These are phyloP conservation scores for Craterostigma plantagineum DNA, from an alignment of 257 asterid genomes.

Conservation along the genomic window DNA sequence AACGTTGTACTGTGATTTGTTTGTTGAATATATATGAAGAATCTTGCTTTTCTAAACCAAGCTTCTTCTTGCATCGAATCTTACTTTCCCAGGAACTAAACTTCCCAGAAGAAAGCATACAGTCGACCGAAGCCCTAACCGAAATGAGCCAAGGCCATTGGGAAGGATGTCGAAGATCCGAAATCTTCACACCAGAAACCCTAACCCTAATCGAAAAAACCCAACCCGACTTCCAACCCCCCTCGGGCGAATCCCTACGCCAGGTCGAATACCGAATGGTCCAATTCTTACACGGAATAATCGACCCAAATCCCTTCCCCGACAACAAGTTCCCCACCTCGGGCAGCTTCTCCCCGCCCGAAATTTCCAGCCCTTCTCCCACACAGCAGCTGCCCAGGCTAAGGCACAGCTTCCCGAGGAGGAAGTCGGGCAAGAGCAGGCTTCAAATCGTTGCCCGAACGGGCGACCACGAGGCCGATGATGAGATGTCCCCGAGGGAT, in stretches of 20 bases:
- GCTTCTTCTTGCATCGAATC: constrained; percentile 1
- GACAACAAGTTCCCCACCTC: constrained; percentile 54
- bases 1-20: too few species aligned
- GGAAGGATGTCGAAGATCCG: constrained; percentile 88
- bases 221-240: constrained; percentile 79
- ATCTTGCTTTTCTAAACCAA: neutral
- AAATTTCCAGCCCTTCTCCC: constrained; percentile 31
- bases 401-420: constrained; percentile 39
- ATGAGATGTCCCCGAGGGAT: constrained; percentile 83
- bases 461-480: constrained; percentile 88
- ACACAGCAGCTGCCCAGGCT: constrained; percentile 24
- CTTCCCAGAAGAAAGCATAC: constrained; percentile 66
- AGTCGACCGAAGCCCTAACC: constrained; percentile 52
- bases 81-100: constrained; percentile 82
- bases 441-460: constrained; percentile 70
- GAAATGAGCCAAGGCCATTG: constrained; percentile 96
- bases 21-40: too few species aligned
- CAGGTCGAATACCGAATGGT: constrained; percentile 94
- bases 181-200: constrained; percentile 60
- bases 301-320: constrained; percentile 52
- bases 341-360: constrained; percentile 62
- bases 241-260: constrained; percentile 89
- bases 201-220: constrained; percentile 51
- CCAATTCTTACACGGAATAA: constrained; percentile 61
- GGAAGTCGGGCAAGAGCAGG: constrained; percentile 92